Evolutionary conservation across 78 protist species (phyloP), one percentile per base, ranked within the genome.

Genomic region (Pelomyxa schiedti): DNA sequence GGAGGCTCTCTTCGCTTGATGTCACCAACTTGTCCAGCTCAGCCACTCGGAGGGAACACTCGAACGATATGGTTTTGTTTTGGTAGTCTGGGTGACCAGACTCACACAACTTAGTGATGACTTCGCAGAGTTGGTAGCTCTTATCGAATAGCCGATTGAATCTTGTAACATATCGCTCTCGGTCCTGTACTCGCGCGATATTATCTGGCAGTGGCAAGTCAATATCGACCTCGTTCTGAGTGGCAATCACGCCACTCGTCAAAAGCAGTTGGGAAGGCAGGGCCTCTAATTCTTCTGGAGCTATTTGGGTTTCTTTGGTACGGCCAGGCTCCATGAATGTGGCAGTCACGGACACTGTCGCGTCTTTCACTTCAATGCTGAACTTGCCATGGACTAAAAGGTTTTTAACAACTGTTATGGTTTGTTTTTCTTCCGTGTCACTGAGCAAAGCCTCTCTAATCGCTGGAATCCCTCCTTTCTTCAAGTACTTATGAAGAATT

Each of bases 51-150:
- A 69, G 73, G 42, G 41, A 26, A 69, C 73, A 69, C 26, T 69
- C 26, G 22, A 69, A 26, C 26, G 41, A 43, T 47, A 69, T 43
- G 28, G 22, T 29, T 53, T 69, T 69, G 26, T 28, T 22, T 69
- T 69, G 73, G 42, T 69, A 69, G 26, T 69, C 73, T 43, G 73
- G 73, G 26, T 69, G 73, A 29, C 73, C 73, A 22, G 73, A 47
- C 28, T 69, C 73, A 69, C 73, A 69, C 42, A 69, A 43, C 73
- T 69, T 69, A 26, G 41, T n/a, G 26, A 69, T 69, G 73, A 69
- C 26, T 22, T 69, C 73, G 73, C 66, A 47, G 22, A 69, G 73
- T 22, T 69, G 73, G 73, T 43, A 69, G 26, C 73, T 43, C 22
- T 69, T 69, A 53, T 69, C 73, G 42, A 69, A 69, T 53, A 69